phyloP scores from a whole-genome alignment of 129 eudicot species.

The Scalesia atractyloides region DNA sequence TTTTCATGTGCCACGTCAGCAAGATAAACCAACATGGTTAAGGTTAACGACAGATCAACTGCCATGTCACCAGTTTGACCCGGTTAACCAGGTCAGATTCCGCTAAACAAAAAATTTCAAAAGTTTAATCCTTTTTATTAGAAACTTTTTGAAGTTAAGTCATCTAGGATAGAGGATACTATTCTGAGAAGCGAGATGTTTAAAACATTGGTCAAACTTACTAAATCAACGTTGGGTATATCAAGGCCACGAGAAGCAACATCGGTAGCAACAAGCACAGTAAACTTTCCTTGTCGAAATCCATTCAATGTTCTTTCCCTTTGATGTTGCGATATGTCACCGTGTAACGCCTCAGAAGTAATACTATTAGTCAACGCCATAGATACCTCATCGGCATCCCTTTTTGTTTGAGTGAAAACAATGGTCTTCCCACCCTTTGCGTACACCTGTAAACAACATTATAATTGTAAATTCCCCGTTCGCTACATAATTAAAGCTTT shows the following conservation, averaged over 20 bases:
- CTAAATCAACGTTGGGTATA: constrained; percentile 94
- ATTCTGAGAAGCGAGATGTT: too few relatives aligned
- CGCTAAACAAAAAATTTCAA: too few relatives aligned
- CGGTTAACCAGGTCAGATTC: too few relatives aligned
- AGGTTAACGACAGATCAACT: too few relatives aligned
- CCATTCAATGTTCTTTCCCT: constrained; percentile 89
- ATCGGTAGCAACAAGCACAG: constrained; percentile 98
- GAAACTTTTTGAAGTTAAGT: too few relatives aligned
- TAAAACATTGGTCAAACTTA: constrained; percentile 41
- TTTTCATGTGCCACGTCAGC: too few relatives aligned
- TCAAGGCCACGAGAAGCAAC: constrained; percentile 99
- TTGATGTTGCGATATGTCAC: constrained; percentile 98
- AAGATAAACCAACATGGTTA: too few relatives aligned
- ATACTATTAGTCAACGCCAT: constrained; percentile 73
- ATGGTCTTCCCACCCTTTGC: constrained; percentile 99
- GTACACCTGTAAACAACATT: constrained; percentile 57
- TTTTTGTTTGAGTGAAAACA: constrained; percentile 90
- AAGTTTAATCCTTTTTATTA: too few relatives aligned
- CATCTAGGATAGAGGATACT: too few relatives aligned
- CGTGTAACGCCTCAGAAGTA: constrained; percentile 92
- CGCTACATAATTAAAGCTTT: neutral
- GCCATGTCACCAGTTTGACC: too few relatives aligned
- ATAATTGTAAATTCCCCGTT: neutral
- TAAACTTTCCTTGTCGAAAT: constrained; percentile 91
- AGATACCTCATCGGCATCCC: constrained; percentile 99